Percentiles rank a stretch among this genome's conserved stretches.
Conservation (phyloP, 1,139 yeast species). For the Yamadazyma friedrichii region DNA sequence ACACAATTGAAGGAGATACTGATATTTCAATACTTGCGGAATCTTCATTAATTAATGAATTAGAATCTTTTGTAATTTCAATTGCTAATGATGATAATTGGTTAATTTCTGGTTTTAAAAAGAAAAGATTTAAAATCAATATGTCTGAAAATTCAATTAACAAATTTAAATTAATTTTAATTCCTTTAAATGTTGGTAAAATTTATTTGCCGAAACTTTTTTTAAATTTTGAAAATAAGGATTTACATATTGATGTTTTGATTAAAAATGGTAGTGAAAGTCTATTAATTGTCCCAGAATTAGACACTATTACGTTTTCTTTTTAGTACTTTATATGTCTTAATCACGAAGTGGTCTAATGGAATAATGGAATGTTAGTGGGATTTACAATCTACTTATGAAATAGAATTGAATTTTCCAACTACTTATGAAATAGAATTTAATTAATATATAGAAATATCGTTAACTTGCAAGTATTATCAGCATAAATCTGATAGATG, state of each 20-base stretch:
- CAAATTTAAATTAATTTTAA: constrained; percentile 45
- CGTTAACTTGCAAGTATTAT: too few species aligned
- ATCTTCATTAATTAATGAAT: constrained; percentile 22
- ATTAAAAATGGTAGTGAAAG: constrained; percentile 68
- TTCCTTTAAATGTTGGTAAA: constrained; percentile 79
- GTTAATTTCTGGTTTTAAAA: constrained; percentile 67
- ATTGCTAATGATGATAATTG: constrained; percentile 51
- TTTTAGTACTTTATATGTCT: too few species aligned
- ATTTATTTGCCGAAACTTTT: constrained; percentile 63
- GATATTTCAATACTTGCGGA: constrained; percentile 24
- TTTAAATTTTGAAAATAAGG: constrained; percentile 30
- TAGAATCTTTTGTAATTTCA: constrained; percentile 26
- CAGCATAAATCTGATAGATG: too few species aligned
- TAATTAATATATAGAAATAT: too few species aligned
- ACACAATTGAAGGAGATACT: background rate
- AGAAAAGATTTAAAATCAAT: constrained; percentile 43
- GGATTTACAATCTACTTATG: background rate
- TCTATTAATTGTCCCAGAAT: constrained; percentile 70
- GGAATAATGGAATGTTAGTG: background rate
- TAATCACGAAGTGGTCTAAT: too few species aligned
- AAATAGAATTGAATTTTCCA: too few species aligned
- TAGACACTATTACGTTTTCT: constrained; percentile 59
- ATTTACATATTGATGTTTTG: constrained; percentile 54
- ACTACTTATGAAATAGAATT: too few species aligned
- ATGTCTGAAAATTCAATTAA: constrained; percentile 10